Evolutionary conservation across 2,329 filamentous ascomycete species (phyloP).

Genomic region (Penicillium sp.): DNA sequence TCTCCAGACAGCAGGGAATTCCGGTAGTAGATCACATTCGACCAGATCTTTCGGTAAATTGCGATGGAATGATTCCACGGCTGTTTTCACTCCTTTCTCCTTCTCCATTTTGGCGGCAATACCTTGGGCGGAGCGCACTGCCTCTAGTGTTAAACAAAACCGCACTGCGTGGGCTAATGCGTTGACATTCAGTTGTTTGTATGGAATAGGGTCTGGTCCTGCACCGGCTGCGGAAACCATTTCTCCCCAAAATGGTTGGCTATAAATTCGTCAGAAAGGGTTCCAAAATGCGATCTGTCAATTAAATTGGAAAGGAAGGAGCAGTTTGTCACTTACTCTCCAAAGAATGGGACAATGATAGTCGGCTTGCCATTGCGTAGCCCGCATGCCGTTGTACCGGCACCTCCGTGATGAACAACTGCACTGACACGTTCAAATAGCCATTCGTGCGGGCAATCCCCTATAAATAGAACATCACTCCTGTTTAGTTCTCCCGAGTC

Average conservation of each 20-base stretch:
- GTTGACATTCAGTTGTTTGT: conserved; percentile 45
- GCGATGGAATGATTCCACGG: conserved; percentile 47
- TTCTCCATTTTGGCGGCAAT: conserved; percentile 40
- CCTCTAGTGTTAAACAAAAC: conserved; percentile 42
- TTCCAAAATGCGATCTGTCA: background rate
- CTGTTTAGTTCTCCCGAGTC: conserved; percentile 8
- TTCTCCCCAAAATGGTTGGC: conserved; percentile 55
- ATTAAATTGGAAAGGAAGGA: background rate
- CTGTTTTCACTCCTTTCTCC: conserved; percentile 43
- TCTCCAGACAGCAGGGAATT: conserved; percentile 31
- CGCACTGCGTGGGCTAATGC: conserved; percentile 49
- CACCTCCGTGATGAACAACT: conserved; percentile 59
- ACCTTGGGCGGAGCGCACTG: conserved; percentile 35
- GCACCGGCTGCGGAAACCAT: conserved; percentile 52
- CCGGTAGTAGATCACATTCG: conserved; percentile 21
- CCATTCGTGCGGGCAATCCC: conserved; percentile 58
- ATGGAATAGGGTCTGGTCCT: conserved; percentile 50
- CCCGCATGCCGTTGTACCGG: conserved; percentile 56
- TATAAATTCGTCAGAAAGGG: background rate
- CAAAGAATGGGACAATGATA: conserved; percentile 57
- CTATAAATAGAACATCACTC: conserved; percentile 48
- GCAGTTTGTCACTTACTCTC: conserved; percentile 38
- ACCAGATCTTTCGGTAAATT: conserved; percentile 25
- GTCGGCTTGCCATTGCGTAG: conserved; percentile 52
- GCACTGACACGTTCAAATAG: conserved; percentile 54